These are phyloP conservation scores for Tetrastigma voinierianum DNA, from an alignment of 164 flowering plant genomes.

Conservation along the genomic window DNA sequence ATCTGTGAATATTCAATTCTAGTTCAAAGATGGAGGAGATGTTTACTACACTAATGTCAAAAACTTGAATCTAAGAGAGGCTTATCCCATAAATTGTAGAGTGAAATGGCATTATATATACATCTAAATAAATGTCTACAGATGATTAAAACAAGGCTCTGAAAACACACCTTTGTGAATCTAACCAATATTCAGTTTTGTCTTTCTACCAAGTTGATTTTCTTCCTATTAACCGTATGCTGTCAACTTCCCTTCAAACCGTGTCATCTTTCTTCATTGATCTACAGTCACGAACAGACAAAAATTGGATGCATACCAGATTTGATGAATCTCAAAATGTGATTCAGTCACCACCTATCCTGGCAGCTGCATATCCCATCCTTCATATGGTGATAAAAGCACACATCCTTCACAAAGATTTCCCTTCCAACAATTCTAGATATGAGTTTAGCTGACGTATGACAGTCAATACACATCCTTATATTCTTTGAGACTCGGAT, in stretches of 20 bases:
- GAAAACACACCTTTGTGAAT: no score
- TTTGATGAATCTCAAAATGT: no score
- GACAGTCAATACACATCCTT: constrained; percentile 48
- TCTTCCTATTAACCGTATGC: background rate
- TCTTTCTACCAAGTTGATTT: background rate
- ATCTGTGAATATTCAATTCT: no score
- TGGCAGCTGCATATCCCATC: constrained; percentile 37
- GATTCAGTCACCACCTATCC: constrained; percentile 33
- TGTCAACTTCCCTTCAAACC: background rate
- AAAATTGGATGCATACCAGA: background rate
- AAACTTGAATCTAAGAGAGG: no score
- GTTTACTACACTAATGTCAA: no score
- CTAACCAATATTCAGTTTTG: background rate
- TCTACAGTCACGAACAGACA: background rate
- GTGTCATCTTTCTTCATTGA: background rate
- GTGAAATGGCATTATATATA: no score
- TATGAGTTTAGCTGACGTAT: constrained; percentile 33
- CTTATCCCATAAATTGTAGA: no score
- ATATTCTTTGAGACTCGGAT: constrained; percentile 35
- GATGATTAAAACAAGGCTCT: background rate
- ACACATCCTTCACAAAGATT: constrained; percentile 34
- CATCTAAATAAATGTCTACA: background rate
- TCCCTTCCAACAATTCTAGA: constrained; percentile 31
- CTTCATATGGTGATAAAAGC: constrained; percentile 37
- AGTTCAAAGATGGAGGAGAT: no score